phyloP scores from a whole-genome alignment of 495 filamentous ascomycete genomes.

The Penicillium desertorum region DNA sequence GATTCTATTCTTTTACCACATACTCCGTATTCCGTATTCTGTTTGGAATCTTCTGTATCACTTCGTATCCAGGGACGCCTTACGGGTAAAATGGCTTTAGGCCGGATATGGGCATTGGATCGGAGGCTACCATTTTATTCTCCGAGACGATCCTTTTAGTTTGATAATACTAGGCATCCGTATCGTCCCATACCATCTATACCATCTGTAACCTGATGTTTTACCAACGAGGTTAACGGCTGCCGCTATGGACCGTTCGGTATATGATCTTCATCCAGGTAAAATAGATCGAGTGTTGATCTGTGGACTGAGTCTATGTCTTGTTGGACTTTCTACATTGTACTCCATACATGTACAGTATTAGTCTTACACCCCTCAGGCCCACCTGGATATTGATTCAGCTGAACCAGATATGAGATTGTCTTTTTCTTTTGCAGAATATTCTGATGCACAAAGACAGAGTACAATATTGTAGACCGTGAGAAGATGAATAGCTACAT shows the following conservation, averaged over 20 bases:
- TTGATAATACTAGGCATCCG: constrained; percentile 5
- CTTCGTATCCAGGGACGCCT: background rate
- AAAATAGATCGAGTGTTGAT: constrained; percentile 14
- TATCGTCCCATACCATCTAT: constrained; percentile 2
- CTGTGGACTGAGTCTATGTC: constrained; percentile 9
- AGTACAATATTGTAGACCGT: no score
- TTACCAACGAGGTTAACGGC: constrained; percentile 3
- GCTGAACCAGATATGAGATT: background rate
- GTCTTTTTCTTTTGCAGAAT: background rate
- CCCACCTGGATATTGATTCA: constrained; percentile 1
- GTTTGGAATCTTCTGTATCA: constrained; percentile 3
- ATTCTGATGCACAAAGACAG: background rate
- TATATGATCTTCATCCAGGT: constrained; percentile 11
- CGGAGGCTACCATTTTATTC: constrained; percentile 11
- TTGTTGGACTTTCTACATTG: constrained; percentile 1
- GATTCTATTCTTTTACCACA: constrained; percentile 3
- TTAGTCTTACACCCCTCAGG: background rate
- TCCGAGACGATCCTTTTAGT: constrained; percentile 17
- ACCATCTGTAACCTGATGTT: constrained; percentile 9
- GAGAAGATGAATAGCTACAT: no score
- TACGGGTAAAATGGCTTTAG: background rate
- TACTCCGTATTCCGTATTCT: constrained; percentile 1
- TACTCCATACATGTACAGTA: background rate
- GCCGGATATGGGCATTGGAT: constrained; percentile 9
- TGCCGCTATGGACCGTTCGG: constrained; percentile 11